Evolutionary conservation across 139 green algal species (phyloP), one percentile per base, ranked within the genome.

Genomic region (Haematococcus lacustris): DNA sequence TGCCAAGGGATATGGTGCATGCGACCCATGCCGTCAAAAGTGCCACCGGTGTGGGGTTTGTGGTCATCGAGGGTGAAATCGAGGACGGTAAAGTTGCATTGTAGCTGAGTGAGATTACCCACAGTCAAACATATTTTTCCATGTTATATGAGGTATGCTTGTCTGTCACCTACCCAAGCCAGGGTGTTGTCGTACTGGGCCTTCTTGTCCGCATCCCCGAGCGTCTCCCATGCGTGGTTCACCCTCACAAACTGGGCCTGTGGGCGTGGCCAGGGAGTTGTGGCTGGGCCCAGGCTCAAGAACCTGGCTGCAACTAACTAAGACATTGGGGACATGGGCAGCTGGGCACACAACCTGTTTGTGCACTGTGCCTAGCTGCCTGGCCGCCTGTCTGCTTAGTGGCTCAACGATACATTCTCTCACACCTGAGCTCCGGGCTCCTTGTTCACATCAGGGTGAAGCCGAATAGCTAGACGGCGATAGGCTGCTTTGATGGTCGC

Each of bases 381-480:
- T 3, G 6, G 6, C 61, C 3, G 6, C 25, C 61, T 35, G 6
- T 9, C 32, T 30, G 28, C 3, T 5, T 13, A 25, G 30, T 68
- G 30, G 32, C 32, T 40, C 32, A 41, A 17, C 4, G n/a, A 34
- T 63, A 7, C 4, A 63, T 30, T 35, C 53, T 7, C 13, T 4
- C 59, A 66, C 59, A 28, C 6, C 59, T 66, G 38, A 35, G 66
- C 66, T 68, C 13, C 30, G 6, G n/a, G 28, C 39, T 71, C 77
- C 51, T 82, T 82, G 69, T 82, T 82, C 39, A 82, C 77, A 38
- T 82, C 77, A 1, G 77, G 77, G 43, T 82, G 77, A 33, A 82
- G 62, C 68, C 78, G 73, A 0, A 82, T 62, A 4, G 77, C 77
- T 3, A 73, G 73, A 61, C 76, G 50, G 3, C 77, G 33, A 63